Conservation (phyloP, 2,329 filamentous ascomycete genomes). For the Colletotrichum sansevieriae region DNA sequence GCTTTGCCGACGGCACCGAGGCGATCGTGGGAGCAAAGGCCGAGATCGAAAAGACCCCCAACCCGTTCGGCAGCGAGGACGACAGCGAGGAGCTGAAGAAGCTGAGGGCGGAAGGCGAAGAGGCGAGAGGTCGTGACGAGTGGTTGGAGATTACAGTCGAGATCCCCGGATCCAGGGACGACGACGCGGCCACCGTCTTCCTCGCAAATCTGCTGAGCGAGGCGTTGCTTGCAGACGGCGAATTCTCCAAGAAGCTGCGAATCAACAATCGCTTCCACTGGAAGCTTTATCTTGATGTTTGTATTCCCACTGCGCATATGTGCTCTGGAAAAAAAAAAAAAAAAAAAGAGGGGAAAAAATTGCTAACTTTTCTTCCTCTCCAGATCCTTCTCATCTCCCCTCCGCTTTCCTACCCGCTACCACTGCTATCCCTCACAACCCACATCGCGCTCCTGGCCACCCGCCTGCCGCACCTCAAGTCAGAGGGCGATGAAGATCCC, state of each 20-base stretch:
- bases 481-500: conserved; percentile 93
- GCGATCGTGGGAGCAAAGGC: conserved; percentile 96
- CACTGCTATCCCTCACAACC: conserved; percentile 90
- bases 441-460: conserved; percentile 93
- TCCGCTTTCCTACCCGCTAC: conserved; percentile 91
- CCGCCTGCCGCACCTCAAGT: conserved; percentile 85
- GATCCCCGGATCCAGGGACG: conserved; percentile 90
- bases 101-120: conserved; percentile 49
- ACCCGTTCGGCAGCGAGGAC: conserved; percentile 46
- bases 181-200: conserved; percentile 90
- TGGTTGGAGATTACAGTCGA: conserved; percentile 95
- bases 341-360: too few relatives aligned
- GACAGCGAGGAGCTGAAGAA: conserved; percentile 56
- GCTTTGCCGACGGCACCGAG: conserved; percentile 95
- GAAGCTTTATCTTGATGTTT: conserved; percentile 93
- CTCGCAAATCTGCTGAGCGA: conserved; percentile 90
- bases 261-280: conserved; percentile 96
- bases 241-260: conserved; percentile 78
- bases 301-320: conserved; percentile 51
- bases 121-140: conserved; percentile 64
- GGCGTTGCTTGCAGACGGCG: conserved; percentile 81
- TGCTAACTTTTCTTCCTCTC: neutral
- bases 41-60: conserved; percentile 82
- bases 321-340: too few relatives aligned
- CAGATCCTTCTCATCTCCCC: conserved; percentile 95